Conservation (phyloP, 306 rosid genomes). For the apple (Malus domestica) region ASM211411v1 NC_041789.1:19990501-19991000, state of each 20-base stretch:
- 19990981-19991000: conserved; percentile 64
- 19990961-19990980: conserved; percentile 41
- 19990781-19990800: conserved; percentile 53
- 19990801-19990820: conserved; percentile 57
- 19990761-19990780: conserved; percentile 54
- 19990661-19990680: conserved; percentile 16
- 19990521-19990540: conserved; percentile 17
- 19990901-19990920: conserved; percentile 42
- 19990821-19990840: conserved; percentile 56
- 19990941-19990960: conserved; percentile 42
- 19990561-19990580: conserved; percentile 48
- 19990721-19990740: conserved; percentile 2
- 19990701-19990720: conserved; percentile 3
- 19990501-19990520: neutral
- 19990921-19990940: conserved; percentile 22
- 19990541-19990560: conserved; percentile 19
- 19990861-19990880: conserved; percentile 33
- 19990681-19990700: conserved; percentile 14
- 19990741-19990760: conserved; percentile 29
- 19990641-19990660: neutral
- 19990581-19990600: conserved; percentile 45
- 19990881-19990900: conserved; percentile 40
- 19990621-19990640: conserved; percentile 5
- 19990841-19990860: conserved; percentile 29
- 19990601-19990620: conserved; percentile 44